These are phyloP conservation scores for Plenodomus tracheiphilus DNA, from an alignment of 2,329 filamentous ascomycete species.

Conservation along the genomic window DNA sequence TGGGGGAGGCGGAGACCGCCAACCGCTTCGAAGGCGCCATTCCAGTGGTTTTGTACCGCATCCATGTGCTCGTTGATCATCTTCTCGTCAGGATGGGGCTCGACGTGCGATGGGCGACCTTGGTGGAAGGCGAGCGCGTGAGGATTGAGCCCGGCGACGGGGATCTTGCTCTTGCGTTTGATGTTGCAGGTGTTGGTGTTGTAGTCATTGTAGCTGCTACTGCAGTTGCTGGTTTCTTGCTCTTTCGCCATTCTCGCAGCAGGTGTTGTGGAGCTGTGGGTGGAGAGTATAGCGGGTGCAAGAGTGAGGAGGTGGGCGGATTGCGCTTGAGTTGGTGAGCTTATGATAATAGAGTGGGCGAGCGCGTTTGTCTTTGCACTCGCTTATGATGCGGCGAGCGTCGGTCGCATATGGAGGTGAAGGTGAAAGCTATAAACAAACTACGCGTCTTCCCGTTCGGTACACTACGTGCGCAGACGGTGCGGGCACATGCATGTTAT, in stretches of 20 bases:
- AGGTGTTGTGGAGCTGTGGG: neutral
- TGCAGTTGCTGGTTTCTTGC: neutral
- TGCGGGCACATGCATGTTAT: neutral
- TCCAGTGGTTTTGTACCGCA: neutral
- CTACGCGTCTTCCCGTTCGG: neutral
- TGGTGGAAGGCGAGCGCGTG: neutral
- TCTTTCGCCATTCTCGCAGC: neutral
- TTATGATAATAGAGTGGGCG: neutral
- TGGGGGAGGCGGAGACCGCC: neutral
- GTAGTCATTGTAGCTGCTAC: neutral
- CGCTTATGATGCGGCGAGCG: neutral
- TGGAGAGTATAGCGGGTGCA: neutral
- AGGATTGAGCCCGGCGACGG: neutral
- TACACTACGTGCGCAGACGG: neutral
- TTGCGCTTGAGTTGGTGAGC: neutral
- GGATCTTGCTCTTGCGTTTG: neutral
- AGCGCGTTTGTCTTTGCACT: neutral
- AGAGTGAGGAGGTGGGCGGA: neutral
- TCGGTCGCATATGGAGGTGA: no score
- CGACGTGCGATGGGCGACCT: neutral
- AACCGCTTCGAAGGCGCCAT: neutral
- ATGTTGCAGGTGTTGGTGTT: neutral
- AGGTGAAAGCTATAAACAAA: neutral
- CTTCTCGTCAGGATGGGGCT: neutral
- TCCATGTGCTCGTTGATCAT: neutral